phyloP scores from a whole-genome alignment of 306 rosid species.

The Cucumis hystrix region DNA sequence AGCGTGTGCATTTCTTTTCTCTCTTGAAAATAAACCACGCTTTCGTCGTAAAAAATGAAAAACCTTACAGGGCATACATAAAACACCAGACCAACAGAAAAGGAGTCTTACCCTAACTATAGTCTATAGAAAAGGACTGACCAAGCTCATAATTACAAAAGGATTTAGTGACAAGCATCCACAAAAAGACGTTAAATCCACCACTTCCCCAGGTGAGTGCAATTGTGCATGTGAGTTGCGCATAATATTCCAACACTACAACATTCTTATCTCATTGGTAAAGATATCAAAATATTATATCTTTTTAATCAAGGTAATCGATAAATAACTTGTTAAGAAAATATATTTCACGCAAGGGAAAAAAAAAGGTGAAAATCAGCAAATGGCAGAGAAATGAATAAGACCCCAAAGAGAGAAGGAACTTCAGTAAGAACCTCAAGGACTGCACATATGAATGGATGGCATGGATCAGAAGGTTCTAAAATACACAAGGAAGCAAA shows the following conservation, averaged over 20 bases:
- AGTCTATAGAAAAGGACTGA: background rate
- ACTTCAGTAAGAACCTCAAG: conserved; percentile 41
- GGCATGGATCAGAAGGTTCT: conserved; percentile 29
- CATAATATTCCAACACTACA: background rate
- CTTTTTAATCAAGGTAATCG: background rate
- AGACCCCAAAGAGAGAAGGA: background rate
- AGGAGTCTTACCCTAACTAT: background rate
- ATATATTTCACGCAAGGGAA: background rate
- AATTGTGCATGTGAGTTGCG: background rate
- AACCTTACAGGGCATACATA: too few relatives aligned
- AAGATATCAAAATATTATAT: background rate
- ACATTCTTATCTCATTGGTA: background rate
- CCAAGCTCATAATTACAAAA: background rate
- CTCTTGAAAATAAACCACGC: too few relatives aligned
- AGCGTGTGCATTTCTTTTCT: too few relatives aligned
- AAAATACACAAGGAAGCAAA: conserved; percentile 23
- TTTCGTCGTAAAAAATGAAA: too few relatives aligned
- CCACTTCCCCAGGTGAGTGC: background rate
- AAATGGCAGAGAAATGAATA: background rate
- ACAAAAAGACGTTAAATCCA: too few relatives aligned
- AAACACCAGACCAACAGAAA: too few relatives aligned
- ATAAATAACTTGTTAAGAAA: background rate
- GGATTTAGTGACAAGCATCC: background rate
- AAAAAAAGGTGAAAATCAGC: background rate
- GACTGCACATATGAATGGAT: conserved; percentile 40